Evolutionary conservation across 1,284 basidiomycete genomes (phyloP), one percentile per base, ranked within the genome.

Genomic region (Puccinia polysora): DNA sequence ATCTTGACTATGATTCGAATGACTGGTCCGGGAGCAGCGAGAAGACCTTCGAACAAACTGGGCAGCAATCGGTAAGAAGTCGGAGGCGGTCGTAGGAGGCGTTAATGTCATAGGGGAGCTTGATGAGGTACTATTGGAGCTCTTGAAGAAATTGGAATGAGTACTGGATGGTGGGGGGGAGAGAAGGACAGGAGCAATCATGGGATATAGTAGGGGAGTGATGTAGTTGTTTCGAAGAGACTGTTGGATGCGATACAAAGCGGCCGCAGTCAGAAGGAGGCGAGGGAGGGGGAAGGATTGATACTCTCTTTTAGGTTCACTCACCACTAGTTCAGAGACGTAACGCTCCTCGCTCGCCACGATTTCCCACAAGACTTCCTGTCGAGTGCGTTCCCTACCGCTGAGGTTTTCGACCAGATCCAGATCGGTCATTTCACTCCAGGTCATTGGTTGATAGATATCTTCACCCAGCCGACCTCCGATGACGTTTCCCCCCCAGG

Each of bases 341-440:
- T 78, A 92, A 89, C 93, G 85, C 80, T 97, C 94, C 81, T 97
- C 95, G 77, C 90, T 93, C 47, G 90, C 89, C 56, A 98, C 94
- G 76, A 98, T 97, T 82, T 98, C 95, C 85, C 93, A 76, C 38
- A 98, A 81, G 2, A 97, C 95, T 82, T 98, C 95, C 80, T 97
- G 95, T 63, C 95, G 85, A 34, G 92, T 97, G 64, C 95, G 86
- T 80, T 98, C 95, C 72, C 93, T 85, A 25, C 91, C 88, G 23
- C 92, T 91, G 23, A 98, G 83, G 78, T 98, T 95, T 50, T 88
- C 87, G 7, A 97, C 91, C 36, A 98, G 85, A 79, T 98, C 95
- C 73, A 91, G 90, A 79, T 96, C 90, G 7, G 93, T 92, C 77
- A 90, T 89, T 80, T 97, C 91, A 77, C 90, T 93, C 95, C 95